Conservation (phyloP, 1,284 basidiomycete genomes). For the Irpex rosettiformis region DNA sequence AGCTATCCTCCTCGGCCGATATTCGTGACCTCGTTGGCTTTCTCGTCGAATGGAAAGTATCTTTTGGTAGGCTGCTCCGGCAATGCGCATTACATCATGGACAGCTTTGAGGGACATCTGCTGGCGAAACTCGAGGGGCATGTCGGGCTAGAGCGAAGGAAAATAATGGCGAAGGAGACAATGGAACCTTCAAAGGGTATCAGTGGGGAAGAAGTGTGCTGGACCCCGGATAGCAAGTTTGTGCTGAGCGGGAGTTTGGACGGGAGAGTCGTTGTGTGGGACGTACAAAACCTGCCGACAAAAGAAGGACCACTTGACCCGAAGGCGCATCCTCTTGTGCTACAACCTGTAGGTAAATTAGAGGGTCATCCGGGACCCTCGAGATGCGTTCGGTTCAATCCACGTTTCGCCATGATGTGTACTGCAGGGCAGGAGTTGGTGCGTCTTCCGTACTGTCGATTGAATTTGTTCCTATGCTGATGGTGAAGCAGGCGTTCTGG, state of each 20-base stretch:
- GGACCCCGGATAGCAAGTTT: constrained; percentile 91
- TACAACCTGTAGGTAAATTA: constrained; percentile 56
- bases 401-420: constrained; percentile 84
- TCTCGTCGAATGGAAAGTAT: constrained; percentile 88
- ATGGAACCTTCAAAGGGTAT: constrained; percentile 73
- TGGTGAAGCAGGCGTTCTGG: constrained; percentile 69
- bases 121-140: constrained; percentile 84
- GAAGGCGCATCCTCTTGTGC: constrained; percentile 44
- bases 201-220: constrained; percentile 88
- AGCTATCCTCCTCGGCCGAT: constrained; percentile 85
- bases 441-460: constrained; percentile 29
- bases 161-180: constrained; percentile 45
- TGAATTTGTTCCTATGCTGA: background rate
- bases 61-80: constrained; percentile 92
- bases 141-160: constrained; percentile 64
- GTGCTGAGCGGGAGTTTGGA: constrained; percentile 81
- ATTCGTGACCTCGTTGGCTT: constrained; percentile 87
- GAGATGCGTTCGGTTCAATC: constrained; percentile 86
- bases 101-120: constrained; percentile 82
- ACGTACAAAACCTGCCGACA: constrained; percentile 57
- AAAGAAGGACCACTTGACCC: constrained; percentile 50
- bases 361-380: constrained; percentile 82
- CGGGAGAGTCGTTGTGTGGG: constrained; percentile 81
- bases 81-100: constrained; percentile 89
- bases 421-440: constrained; percentile 85